Base-by-base conservation (phyloP, 306 rosid genomes). In the Pyrus bretschneideri region DNA sequence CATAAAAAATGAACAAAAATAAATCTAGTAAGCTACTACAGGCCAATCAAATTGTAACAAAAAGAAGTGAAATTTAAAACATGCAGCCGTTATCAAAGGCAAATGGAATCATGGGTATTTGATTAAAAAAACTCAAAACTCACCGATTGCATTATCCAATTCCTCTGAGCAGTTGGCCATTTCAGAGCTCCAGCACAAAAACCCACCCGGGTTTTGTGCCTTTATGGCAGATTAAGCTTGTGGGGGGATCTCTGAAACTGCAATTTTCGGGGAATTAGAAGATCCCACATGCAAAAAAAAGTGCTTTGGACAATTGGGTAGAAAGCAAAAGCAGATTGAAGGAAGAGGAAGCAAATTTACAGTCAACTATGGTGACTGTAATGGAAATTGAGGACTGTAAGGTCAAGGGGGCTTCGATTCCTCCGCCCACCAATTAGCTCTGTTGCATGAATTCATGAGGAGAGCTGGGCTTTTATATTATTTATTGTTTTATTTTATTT, bases 141-240 rank as follows among this genome's bases (percentile, higher is more conserved):
- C 70, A 74, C 78, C 78, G 45, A 74, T 74, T 4, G 78, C 78
- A 62, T 21, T 30, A 67, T 74, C 78, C 78, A 74, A 61, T 62
- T 74, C 78, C 29, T 44, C 70, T 3, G 61, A 62, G 57, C 60
- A 45, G 70, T 13, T 12, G 30, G 49, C 52, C 78, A 74, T 74
- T 67, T 45, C 70, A 74, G 46, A 62, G 17, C 61, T 74, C 60
- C 11, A 72, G 25, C 5, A 72, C 9, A 15, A 19, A 57, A 45
- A 31, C 44, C 29, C 69, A 64, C 12, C 44, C 31, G 69, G 69
- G 44, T 30, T 8, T 64, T 38, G 69, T 61, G 33, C 30, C 7
- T 31, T 30, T 64, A 7, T 64, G 13, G 69, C 44, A 31, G 69
- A 17, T 31, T 64, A 18, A 15, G 42, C 33, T 61, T 27, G 67